Evolutionary conservation across 768 basidiomycete species (phyloP), one percentile per base, ranked within the genome.

Genomic region (Tulasnella sp.): DNA sequence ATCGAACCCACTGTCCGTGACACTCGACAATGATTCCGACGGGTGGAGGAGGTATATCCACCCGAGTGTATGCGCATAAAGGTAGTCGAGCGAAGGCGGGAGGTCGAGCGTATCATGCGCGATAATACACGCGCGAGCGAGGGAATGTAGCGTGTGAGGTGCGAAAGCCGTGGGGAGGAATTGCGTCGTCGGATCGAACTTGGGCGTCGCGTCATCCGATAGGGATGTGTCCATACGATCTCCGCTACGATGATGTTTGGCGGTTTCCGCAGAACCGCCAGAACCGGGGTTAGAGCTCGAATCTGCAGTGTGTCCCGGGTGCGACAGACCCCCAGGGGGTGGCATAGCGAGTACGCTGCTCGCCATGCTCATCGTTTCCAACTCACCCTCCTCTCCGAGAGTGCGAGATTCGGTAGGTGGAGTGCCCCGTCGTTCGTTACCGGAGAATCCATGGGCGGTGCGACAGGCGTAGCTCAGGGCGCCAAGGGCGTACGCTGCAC

Each of bases 401-500:
- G 59, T 50, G 27, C 65, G 64, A 15, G 63, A 61, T 58, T 64
- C 66, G 60, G 62, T 66, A 29, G 65, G 61, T n/a, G n/a, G n/a
- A 12, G 61, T 15, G 29, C 60, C 45, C 27, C 64, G 61, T 19
- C 65, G 63, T 23, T 63, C 48, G 6, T n/a, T n/a, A n/a, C n/a
- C n/a, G n/a, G n/a, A n/a, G 57, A 63, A n/a, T 49, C 29, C 55
- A 43, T 57, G 55, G 2, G 27, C 29, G 15, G 37, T 14, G 19
- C 48, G 45, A 29, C 40, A 46, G 8, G 54, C 40, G 40, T 54
- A 57, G 15, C 53, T 55, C 31, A 57, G 61, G 42, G 76, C 75
- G 27, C 81, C 84, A 51, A 84, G 65, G 1, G 83, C 82, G 36
- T 84, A 74, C 2, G 76, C 72, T 0, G 77, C 78, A 48, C 77